These are phyloP conservation scores for Carex scoparia DNA, from an alignment of 176 grass and related monocot genomes.

Conservation along the genomic window DNA sequence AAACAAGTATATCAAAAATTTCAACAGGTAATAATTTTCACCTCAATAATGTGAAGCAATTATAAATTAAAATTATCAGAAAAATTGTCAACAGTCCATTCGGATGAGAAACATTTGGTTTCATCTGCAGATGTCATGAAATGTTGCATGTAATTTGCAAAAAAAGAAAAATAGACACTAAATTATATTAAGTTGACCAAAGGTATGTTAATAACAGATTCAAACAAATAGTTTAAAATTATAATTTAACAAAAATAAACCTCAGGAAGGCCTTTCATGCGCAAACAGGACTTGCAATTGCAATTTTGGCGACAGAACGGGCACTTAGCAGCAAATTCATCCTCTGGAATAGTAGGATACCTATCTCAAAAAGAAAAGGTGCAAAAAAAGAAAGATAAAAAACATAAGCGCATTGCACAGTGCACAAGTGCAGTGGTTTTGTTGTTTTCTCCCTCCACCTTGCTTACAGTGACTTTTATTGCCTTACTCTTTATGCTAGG, in stretches of 20 bases:
- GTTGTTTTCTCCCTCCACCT: neutral
- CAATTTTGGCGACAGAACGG: conserved; percentile 55
- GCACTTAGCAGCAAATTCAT: conserved; percentile 46
- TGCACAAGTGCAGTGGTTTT: neutral
- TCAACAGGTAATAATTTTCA: neutral
- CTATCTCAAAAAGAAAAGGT: conserved; percentile 27
- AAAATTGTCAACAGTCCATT: neutral
- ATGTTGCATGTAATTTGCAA: neutral
- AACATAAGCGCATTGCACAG: neutral
- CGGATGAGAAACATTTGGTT: neutral
- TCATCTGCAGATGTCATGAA: neutral
- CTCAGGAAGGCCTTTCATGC: conserved; percentile 40
- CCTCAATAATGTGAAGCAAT: neutral
- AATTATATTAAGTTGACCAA: neutral
- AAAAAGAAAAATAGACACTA: neutral
- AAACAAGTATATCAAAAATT: conserved; percentile 1
- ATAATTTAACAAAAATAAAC: conserved; percentile 22
- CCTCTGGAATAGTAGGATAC: conserved; percentile 48
- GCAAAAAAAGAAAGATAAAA: neutral
- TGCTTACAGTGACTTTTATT: neutral
- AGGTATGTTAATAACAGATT: neutral
- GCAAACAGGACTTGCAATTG: conserved; percentile 70
- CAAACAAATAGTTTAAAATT: neutral
- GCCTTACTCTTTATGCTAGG: neutral
- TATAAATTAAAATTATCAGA: neutral